Base-by-base conservation (phyloP, 2,329 filamentous ascomycete genomes). In the Fusarium graminum region DNA sequence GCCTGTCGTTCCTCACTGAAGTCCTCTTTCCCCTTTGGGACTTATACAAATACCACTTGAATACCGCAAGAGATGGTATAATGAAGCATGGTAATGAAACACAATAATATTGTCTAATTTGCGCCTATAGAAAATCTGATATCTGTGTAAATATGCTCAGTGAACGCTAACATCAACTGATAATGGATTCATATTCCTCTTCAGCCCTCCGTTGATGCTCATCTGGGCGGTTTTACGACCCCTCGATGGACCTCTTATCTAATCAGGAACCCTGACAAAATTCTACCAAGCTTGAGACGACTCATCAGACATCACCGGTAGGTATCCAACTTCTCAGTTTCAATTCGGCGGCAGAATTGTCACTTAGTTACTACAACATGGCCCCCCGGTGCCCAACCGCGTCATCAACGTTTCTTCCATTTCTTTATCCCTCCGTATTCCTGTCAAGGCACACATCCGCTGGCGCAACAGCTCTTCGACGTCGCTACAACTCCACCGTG, bases 381-480 rank as follows among this genome's bases (percentile, higher is more conserved):
- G 71, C 73, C 42, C 68, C 70, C 17, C 69, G 74, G 45, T 76
- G 71, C 49, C 60, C 72, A 13, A 58, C 54, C 26, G 34, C 59
- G 12, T 63, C 67, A 3, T 65, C 69, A 7, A 75, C 74, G 2
- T 59, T 78, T 19, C 69, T 72, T 9, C 70, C 71, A 9, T 86
- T 86, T 65, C 79, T 87, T 6, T 86, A 86, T 54, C 84, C 84
- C 11, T 80, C 80, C 0, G 67, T 85, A 4, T 79, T 80, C 56
- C 74, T 59, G 12, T 45, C 67, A 38, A 67, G 59, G 51, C 60
- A 58, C 39, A 45, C 54, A 29, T 46, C 64, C 26, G 39, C 44
- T 39, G 42, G 61, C 41, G 46, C 59, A 32, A 44, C 54, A 29
- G 51, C 43, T 39, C 60, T 66, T 16, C 63, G 43, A 56, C 57